Evolutionary conservation across 2,329 filamentous ascomycete species (phyloP), one percentile per base, ranked within the genome.

Genomic region (Capronia coronata): DNA sequence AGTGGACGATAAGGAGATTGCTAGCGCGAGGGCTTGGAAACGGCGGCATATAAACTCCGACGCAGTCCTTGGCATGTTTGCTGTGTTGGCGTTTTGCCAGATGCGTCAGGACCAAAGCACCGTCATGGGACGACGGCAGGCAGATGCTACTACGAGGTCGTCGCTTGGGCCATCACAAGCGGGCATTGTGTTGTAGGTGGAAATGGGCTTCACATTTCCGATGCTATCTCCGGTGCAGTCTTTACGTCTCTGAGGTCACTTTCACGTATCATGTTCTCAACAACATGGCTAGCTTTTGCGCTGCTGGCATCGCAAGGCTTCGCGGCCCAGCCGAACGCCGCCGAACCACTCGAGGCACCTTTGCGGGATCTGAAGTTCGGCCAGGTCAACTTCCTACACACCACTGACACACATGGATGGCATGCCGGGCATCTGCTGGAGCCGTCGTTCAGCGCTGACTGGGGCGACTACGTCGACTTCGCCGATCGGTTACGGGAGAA

Each of bases 391-490:
- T 94, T 95, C 67, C 71, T 98, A n/a, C 90, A 94, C 64, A 97
- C 93, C 0, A 97, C 93, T 34, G 86, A 97, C 66, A 93, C 87
- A 3, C 93, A 97, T 70, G 91, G 93, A 61, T 98, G 93, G 93
- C 83, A 94, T 64, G 88, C 82, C 8, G 93, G 93, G 1, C 93
- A 98, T 73, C 71, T 97, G 3, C 84, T 90, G 72, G 93, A 98
- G 83, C 77, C 88, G 2, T 91, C 93, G 52, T 98, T 94, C 68
- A 90, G 87, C 5, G 91, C 88, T 40, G 93, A 98, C 68, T 97
- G 93, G 89, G 93, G 93, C 51, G 93, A 98, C 70, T 98, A 97
- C 68, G 78, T 97, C 61, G 96, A 91, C 5, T 96, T 98, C 64
- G 81, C 89, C 27, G 75, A 84, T 29, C 88, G 91, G 64, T 80